Base-by-base conservation (phyloP, 192 early-diverging fungal genomes). In the Umbelopsis ramanniana region DNA sequence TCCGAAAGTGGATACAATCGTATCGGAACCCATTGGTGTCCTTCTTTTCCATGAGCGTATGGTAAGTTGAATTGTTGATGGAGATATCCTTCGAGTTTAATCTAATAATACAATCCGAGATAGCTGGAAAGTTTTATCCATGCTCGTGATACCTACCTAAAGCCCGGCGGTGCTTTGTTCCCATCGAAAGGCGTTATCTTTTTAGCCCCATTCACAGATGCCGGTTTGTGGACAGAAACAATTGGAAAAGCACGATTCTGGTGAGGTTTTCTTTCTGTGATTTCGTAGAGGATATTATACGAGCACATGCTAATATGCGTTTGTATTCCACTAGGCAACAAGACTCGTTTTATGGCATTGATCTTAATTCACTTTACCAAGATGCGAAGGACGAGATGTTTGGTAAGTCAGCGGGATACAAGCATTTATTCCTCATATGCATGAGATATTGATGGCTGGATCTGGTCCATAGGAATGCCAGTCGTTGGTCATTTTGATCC, bases 21-120 rank as follows among this genome's bases (percentile, higher is more conserved):
- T 99, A 68, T 95, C 94, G 48, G 97, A 99, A 78, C 97, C 97
- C 14, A 98, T 99, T 75, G 96, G 96, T 48, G 97, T 99, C 23
- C 82, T 99, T 38, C 86, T 99, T 68, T 91, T 99, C 57, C 97
- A 99, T 70, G 97, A 99, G 79, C 89, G 97, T 40, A 99, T 99
- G 97, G 85, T 93, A 71, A 71, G 85, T 63, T 43, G n/a, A 11
- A 11, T 11, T 0, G 6, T 43, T 43, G 40, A 43, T 12, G 6
- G 40, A 43, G 8, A 43, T 4, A 43, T 43, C 3, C 1, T 29
- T 11, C 11, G 40, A 43, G 40, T 43, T 0, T 6, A 43, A 55
- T 74, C 3, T 76, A 72, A 47, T 17, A 70, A n/a, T 52, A 21
- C 46, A 17, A 74, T 26, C 24, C 33, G 54, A 3, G 29, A 7